Conservation (phyloP, 2,329 filamentous ascomycete species). For the Lecanicillium sp. region DNA sequence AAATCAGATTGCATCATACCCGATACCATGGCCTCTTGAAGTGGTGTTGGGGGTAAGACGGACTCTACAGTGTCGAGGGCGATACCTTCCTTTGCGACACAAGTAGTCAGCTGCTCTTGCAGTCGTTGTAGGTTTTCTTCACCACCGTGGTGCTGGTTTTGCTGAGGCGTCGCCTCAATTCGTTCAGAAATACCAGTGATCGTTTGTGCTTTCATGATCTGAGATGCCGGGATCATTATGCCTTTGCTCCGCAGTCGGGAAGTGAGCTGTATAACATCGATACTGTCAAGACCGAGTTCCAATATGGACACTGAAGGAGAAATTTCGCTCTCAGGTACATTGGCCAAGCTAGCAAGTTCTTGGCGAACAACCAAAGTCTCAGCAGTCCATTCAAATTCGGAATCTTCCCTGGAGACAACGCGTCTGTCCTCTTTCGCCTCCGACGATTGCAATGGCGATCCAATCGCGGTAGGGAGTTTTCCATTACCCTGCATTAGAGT, state of each 20-base stretch:
- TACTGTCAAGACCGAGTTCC: conserved; percentile 82
- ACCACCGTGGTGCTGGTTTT: neutral
- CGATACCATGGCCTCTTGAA: conserved; percentile 81
- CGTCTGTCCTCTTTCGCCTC: too few relatives aligned
- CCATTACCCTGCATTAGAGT: too few relatives aligned
- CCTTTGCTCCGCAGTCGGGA: conserved; percentile 57
- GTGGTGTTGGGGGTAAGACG: conserved; percentile 67
- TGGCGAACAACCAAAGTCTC: conserved; percentile 45
- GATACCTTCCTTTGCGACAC: conserved; percentile 1
- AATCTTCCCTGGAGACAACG: neutral
- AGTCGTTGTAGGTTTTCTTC: neutral
- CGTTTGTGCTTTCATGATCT: conserved; percentile 66
- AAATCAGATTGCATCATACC: conserved; percentile 74
- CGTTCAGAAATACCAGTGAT: conserved; percentile 48
- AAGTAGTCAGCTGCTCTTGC: neutral
- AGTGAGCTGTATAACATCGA: conserved; percentile 80
- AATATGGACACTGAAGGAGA: conserved; percentile 59
- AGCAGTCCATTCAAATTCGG: conserved; percentile 49
- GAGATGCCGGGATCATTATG: conserved; percentile 60
- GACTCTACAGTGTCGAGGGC: conserved; percentile 35
- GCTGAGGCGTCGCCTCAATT: conserved; percentile 6
- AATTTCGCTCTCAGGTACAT: conserved; percentile 42
- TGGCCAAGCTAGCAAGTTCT: conserved; percentile 57
- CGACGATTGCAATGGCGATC: too few relatives aligned
- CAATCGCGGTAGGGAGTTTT: neutral